Conservation (phyloP, 495 filamentous ascomycete species). For the Hypoxylon cercidicola region DNA sequence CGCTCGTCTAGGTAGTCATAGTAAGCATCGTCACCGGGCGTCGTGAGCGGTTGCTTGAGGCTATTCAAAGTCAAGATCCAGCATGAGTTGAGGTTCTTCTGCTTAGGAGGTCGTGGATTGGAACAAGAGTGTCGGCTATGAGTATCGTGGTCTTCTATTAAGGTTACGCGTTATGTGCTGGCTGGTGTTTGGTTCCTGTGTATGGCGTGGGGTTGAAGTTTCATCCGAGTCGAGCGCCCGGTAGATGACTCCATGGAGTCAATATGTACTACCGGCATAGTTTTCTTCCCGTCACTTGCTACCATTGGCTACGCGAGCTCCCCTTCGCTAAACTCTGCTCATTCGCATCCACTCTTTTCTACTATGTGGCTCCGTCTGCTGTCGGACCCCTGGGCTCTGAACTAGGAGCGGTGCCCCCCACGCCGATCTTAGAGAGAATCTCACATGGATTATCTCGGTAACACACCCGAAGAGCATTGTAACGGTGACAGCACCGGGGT, state of each 20-base stretch:
- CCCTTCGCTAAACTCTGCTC: slow-evolving; percentile 12
- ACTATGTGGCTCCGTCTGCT: slow-evolving; percentile 9
- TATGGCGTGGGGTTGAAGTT: slow-evolving; percentile 25
- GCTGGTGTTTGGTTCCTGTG: slow-evolving; percentile 1
- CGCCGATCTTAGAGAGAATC: slow-evolving; percentile 30
- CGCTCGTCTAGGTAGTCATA: slow-evolving; percentile 3
- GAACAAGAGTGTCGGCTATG: background rate
- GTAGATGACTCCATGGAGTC: slow-evolving; percentile 31
- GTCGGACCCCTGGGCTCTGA: too few relatives aligned
- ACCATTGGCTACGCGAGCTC: slow-evolving; percentile 13
- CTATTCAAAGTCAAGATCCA: background rate
- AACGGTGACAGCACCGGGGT: slow-evolving; percentile 35
- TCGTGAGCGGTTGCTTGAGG: background rate
- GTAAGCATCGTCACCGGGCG: slow-evolving; percentile 25
- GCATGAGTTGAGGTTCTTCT: background rate
- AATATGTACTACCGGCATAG: slow-evolving; percentile 12
- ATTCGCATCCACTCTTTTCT: slow-evolving; percentile 9
- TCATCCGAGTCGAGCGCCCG: slow-evolving; percentile 20
- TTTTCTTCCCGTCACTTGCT: background rate
- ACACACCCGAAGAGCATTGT: slow-evolving; percentile 32
- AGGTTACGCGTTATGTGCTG: slow-evolving; percentile 1
- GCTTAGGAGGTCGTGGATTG: background rate
- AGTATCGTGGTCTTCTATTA: background rate
- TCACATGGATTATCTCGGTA: slow-evolving; percentile 37
- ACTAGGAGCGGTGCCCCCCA: slow-evolving; percentile 22